Base-by-base conservation (phyloP, 257 asterid genomes). In the Capsicum pubescens region DNA sequence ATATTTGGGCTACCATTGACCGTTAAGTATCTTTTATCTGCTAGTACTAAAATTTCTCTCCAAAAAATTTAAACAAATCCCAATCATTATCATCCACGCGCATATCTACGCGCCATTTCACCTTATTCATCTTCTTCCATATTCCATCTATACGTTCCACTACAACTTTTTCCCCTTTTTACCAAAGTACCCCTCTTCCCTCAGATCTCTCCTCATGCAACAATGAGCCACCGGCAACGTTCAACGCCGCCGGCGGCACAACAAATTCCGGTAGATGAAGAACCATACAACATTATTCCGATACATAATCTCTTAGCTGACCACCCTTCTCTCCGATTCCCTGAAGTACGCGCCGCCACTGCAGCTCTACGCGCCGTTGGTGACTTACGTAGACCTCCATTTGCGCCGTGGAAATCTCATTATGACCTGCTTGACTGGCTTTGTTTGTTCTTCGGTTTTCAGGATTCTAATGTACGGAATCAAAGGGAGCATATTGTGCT, bases 341-440 rank as follows among this genome's bases (percentile, higher is more conserved):
- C 99, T 2, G 99, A 95, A 86, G 99, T 95, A 1, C 95, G 99
- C 10, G 99, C 99, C 50, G 95, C 97, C 17, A 92, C 94, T 3
- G 95, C 97, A 0, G 95, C 98, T 0, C 90, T 94, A 9, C 93
- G 92, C 54, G 79, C 98, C 19, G 97, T 94, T 12, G 97, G 97
- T 0, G 99, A 95, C 89, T 93, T 95, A 59, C 93, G 99, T 44
- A 91, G 91, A 7, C 99, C 99, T 3, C 98, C 96, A 8, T 91
- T 89, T 88, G 79, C 90, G 4, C 87, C 94, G 14, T 95, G 98
- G 98, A 87, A 74, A 61, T 91, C 98, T 1, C 90, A 91, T 82
- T 94, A 91, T 87, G 99, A 95, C 91, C 94, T 94, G 46, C 91
- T 95, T 64, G 98, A 95, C 89, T 95, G 98, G 98, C 93, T 95